Base-by-base conservation (phyloP, 2,329 filamentous ascomycete species). In the Alternaria consortialis region DNA sequence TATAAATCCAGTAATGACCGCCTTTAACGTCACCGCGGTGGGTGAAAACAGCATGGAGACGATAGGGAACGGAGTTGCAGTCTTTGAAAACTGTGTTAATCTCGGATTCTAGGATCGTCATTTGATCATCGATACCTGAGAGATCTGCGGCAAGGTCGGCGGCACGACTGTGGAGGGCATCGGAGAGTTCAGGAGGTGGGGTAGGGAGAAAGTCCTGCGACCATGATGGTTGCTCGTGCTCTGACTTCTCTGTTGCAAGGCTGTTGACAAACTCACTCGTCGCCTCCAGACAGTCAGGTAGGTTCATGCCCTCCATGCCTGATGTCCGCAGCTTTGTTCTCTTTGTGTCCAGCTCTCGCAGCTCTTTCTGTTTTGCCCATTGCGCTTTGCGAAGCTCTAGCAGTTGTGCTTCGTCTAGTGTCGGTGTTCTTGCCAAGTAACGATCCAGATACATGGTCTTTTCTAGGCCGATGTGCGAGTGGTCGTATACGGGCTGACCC, bases 1-100 rank as follows among this genome's bases (percentile, higher is more conserved):
- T 96, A 86, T 94, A 97, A 44, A 97, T 93, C 90, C 93, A 97
- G 80, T 98, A 99, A 78, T 99, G 95, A 0, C 95, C 95, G 31
- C 85, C 85, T 13, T 73, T 72, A 2, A 77, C 72, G 8, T 84
- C 83, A 32, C 92, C 92, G 20, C 91, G 89, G 76, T 99, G 95
- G 71, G 97, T 94, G 73, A 99, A 97, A 32, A 97, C 91, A 0
- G 94, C 92, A 69, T 97, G 94, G 5, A 99, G 86, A 13, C 88
- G 88, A 77, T 98, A 99, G 11, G 90, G 87, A 47, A 92, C 82
- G 27, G 87, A 82, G 43, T 85, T 84, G 72, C 90, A 85, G 53
- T 87, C 85, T 4, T 83, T 83, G 72, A 93, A 94, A 53, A 90
- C 84, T 4, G 80, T 80, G 29, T 82, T 78, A 48, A 89, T 84